Conservation (phyloP, 768 basidiomycete species). For the Tubosaeta brunneosetosa region DNA sequence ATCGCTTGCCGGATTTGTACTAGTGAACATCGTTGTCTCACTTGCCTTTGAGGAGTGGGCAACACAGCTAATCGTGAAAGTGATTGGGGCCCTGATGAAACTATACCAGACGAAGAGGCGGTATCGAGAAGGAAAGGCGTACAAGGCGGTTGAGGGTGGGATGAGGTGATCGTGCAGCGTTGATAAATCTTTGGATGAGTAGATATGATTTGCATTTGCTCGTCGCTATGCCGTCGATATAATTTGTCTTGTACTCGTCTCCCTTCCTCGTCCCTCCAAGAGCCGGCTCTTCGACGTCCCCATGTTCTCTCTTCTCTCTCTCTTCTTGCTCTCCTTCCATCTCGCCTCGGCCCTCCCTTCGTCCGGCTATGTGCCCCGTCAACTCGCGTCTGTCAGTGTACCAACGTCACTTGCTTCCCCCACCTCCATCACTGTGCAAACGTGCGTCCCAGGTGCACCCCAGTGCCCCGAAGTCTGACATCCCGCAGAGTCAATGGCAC, state of each 20-base stretch:
- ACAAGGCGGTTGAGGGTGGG: constrained; percentile 80
- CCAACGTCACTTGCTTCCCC: constrained; percentile 27
- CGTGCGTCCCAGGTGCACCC: constrained; percentile 30
- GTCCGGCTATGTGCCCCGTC: constrained; percentile 8
- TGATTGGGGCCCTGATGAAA: constrained; percentile 45
- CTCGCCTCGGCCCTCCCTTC: constrained; percentile 29
- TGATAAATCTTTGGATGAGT: no score
- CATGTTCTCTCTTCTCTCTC: constrained; percentile 25
- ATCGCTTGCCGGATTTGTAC: constrained; percentile 62
- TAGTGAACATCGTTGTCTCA: constrained; percentile 66
- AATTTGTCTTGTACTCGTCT: not conserved
- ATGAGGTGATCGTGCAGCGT: constrained; percentile 36
- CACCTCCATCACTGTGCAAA: constrained; percentile 35
- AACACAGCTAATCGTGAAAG: constrained; percentile 49
- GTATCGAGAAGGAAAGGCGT: constrained; percentile 64
- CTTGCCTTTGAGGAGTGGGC: constrained; percentile 77
- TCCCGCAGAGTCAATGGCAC: constrained; percentile 43
- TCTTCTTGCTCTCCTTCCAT: constrained; percentile 21
- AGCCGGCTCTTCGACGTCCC: constrained; percentile 36
- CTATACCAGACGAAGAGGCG: constrained; percentile 43
- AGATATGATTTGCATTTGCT: no score
- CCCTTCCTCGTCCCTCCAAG: constrained; percentile 17
- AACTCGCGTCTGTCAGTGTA: constrained; percentile 16
- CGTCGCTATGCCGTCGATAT: constrained; percentile 18
- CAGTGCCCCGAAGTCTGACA: not conserved